phyloP scores from a whole-genome alignment of 495 filamentous ascomycete genomes.

The Penicillium lagena region DNA sequence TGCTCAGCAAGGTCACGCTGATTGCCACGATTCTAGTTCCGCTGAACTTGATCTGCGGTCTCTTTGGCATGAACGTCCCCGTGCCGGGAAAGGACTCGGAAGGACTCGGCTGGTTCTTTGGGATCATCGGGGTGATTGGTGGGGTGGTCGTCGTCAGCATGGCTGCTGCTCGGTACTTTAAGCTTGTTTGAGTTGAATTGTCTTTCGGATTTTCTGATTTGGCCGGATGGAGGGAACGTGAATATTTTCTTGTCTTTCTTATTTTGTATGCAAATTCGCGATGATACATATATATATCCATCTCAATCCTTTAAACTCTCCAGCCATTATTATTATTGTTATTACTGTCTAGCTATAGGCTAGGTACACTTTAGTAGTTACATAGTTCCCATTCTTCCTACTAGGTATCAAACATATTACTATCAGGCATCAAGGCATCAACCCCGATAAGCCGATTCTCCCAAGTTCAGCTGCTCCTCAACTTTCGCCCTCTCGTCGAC shows the following conservation, averaged over 20 bases:
- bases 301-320: too few species aligned
- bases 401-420: too few species aligned
- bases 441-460: neutral
- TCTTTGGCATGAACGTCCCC: constrained; percentile 95
- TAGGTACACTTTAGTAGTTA: too few species aligned
- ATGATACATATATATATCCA: too few species aligned
- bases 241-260: too few species aligned
- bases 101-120: constrained; percentile 70
- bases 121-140: constrained; percentile 63
- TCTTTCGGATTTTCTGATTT: too few species aligned
- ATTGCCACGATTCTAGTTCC: constrained; percentile 91
- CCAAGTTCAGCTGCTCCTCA: neutral
- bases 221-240: too few species aligned
- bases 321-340: too few species aligned
- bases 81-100: constrained; percentile 60
- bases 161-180: constrained; percentile 39
- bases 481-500: neutral
- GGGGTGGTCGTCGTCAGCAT: constrained; percentile 51
- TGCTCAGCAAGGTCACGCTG: constrained; percentile 91
- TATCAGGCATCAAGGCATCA: neutral
- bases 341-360: too few species aligned
- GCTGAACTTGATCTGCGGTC: constrained; percentile 89
- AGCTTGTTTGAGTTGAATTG: constrained; percentile 22
- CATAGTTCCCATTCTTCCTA: too few species aligned
- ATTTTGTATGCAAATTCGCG: too few species aligned